These are phyloP conservation scores for Cyclospora cayetanensis DNA, from an alignment of 169 alveolate genomes.

Conservation along the genomic window DNA sequence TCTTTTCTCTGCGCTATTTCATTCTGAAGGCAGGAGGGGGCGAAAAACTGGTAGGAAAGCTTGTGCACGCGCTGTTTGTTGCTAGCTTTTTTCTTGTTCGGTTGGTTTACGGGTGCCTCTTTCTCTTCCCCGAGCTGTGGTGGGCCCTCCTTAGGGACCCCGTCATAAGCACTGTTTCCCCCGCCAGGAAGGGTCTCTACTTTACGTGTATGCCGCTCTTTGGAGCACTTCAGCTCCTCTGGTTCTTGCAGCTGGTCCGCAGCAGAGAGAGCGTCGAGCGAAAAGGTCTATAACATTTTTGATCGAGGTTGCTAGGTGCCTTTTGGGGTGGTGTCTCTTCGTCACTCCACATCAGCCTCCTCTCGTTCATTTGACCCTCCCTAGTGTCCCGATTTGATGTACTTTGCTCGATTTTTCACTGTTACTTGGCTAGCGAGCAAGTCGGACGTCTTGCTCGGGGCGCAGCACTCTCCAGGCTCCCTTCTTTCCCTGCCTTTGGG, in stretches of 20 bases:
- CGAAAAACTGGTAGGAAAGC: not conserved
- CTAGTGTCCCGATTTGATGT: too few relatives aligned
- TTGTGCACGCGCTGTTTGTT: not conserved
- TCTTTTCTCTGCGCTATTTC: constrained; percentile 33
- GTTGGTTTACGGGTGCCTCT: constrained; percentile 2
- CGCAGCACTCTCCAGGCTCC: too few relatives aligned
- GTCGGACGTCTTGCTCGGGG: too few relatives aligned
- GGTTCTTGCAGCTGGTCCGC: not conserved
- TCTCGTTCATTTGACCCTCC: too few relatives aligned
- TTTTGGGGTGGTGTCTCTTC: too few relatives aligned
- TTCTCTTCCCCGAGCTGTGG: not conserved
- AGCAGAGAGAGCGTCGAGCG: not conserved
- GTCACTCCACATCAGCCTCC: too few relatives aligned
- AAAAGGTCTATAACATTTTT: too few relatives aligned
- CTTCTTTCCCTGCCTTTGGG: too few relatives aligned
- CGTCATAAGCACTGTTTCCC: not conserved
- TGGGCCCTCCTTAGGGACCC: not conserved
- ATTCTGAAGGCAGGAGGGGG: not conserved
- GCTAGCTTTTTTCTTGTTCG: not conserved
- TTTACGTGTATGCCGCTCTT: not conserved
- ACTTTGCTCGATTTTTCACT: too few relatives aligned
- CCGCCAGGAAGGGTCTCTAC: not conserved
- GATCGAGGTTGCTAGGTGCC: too few relatives aligned
- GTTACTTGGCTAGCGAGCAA: too few relatives aligned
- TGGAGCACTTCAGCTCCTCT: not conserved